Conservation (phyloP, 2,329 filamentous ascomycete species). For the Xylariaceae sp. region DNA sequence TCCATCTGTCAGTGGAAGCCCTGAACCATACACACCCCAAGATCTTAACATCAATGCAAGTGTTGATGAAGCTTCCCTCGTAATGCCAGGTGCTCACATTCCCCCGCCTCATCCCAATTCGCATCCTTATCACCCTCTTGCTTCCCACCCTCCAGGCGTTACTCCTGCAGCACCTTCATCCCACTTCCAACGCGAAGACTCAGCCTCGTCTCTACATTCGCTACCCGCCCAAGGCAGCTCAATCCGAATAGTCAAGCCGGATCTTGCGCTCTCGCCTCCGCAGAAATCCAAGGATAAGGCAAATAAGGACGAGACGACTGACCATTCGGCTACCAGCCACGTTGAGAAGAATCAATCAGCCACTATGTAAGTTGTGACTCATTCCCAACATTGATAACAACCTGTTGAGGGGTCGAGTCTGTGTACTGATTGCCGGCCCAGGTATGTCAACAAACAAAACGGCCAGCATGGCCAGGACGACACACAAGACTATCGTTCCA, state of each 20-base stretch:
- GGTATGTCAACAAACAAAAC: conserved; percentile 6
- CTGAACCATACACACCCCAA: background rate
- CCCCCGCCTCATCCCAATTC: background rate
- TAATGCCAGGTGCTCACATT: conserved; percentile 12
- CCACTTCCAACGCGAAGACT: background rate
- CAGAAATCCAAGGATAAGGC: background rate
- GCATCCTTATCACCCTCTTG: background rate
- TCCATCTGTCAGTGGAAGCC: background rate
- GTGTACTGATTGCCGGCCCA: conserved; percentile 3
- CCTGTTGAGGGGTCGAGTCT: background rate
- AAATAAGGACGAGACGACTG: background rate
- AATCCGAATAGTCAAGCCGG: conserved; percentile 25
- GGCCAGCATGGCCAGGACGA: background rate
- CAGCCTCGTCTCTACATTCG: background rate
- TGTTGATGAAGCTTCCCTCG: background rate
- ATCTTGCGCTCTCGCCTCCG: conserved; percentile 15
- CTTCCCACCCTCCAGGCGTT: background rate
- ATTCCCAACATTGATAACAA: background rate
- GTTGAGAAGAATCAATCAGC: background rate
- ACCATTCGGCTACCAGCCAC: background rate
- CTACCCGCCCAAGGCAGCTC: conserved; percentile 10
- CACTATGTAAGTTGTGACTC: conserved; percentile 15
- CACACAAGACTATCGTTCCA: background rate
- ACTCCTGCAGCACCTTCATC: background rate
- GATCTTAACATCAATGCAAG: background rate